These are phyloP conservation scores for Stramenopiles sp. DNA, from an alignment of 352 stramenopile genomes.

Conservation along the genomic window DNA sequence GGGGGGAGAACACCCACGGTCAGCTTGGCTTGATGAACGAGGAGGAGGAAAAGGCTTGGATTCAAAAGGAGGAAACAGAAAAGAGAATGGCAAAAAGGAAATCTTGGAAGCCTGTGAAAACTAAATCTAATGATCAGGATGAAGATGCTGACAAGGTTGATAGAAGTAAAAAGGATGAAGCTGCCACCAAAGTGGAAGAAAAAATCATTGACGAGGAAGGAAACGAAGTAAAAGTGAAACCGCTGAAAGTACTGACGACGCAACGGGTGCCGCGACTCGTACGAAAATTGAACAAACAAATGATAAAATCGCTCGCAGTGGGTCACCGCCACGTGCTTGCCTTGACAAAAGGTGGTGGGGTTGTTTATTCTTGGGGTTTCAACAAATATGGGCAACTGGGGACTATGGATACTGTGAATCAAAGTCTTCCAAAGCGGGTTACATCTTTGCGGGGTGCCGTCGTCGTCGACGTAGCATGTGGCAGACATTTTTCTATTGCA, in stretches of 20 bases:
- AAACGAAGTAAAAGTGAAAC: constrained; percentile 8
- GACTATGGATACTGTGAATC: background rate
- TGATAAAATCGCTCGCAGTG: background rate
- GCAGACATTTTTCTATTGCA: background rate
- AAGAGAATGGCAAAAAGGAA: background rate
- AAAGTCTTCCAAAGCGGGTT: background rate
- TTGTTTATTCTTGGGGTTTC: constrained; percentile 9
- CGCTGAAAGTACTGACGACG: background rate
- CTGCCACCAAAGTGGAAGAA: background rate
- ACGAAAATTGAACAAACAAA: constrained; percentile 6
- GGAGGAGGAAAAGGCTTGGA: background rate
- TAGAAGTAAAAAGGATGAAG: background rate
- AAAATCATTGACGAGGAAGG: background rate
- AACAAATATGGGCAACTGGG: constrained; percentile 6
- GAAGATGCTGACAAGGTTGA: background rate
- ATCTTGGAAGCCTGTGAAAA: background rate
- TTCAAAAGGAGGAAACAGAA: background rate
- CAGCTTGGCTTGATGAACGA: background rate
- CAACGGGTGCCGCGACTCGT: background rate
- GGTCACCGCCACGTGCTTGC: background rate
- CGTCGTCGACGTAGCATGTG: background rate
- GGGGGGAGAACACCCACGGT: constrained; percentile 2
- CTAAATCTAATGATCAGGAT: background rate
- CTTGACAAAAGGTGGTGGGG: background rate
- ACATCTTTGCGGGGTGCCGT: background rate